Evolutionary conservation across 164 flowering plant genomes (phyloP).

Genomic region (Magnolia kwangsiensis): DNA sequence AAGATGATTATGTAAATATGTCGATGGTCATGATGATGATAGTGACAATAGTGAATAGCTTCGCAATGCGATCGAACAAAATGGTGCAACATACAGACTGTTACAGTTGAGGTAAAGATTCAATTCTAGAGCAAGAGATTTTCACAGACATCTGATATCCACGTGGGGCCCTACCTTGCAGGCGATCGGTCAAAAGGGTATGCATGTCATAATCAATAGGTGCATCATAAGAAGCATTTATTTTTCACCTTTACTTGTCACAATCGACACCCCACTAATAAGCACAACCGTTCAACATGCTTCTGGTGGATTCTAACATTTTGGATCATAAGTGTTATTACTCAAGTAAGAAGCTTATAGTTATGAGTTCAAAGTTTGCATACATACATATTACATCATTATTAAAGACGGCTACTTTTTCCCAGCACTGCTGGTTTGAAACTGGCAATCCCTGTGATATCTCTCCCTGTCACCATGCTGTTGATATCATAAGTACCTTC

Average conservation of each 20-base stretch:
- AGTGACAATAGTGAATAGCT: too few species aligned
- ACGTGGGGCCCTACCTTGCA: too few species aligned
- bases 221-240: too few species aligned
- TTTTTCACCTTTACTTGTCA: too few species aligned
- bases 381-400: background rate
- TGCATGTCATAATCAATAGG: too few species aligned
- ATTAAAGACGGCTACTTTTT: constrained; percentile 55
- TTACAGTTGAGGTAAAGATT: background rate
- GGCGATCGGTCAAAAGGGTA: too few species aligned
- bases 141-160: background rate
- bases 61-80: too few species aligned
- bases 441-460: constrained; percentile 82
- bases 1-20: too few species aligned
- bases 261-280: too few species aligned
- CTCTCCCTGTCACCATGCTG: constrained; percentile 84
- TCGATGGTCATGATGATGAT: too few species aligned
- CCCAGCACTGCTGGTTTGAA: constrained; percentile 56
- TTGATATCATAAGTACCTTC: constrained; percentile 98
- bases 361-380: background rate
- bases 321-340: background rate
- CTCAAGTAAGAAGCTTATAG: background rate
- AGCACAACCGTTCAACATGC: too few species aligned
- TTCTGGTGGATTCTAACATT: background rate
- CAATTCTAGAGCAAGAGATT: background rate
- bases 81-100: background rate